Conservation (phyloP, 2,329 filamentous ascomycete species). For the Trichoderma arundinaceum region DNA sequence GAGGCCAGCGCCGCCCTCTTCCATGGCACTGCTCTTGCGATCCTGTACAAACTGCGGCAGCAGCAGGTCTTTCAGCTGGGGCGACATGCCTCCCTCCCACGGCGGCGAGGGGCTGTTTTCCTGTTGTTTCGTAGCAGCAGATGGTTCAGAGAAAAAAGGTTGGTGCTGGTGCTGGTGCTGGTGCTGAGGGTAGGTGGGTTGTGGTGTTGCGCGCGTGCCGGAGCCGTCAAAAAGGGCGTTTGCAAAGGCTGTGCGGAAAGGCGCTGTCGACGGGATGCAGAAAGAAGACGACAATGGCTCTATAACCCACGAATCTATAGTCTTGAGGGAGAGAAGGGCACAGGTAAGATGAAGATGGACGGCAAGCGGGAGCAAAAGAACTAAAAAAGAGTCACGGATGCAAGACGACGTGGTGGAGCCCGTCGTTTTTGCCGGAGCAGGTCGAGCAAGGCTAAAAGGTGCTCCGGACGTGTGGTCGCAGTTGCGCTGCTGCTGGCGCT, state of each 20-base stretch:
- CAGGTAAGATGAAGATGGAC: no score
- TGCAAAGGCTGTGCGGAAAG: no score
- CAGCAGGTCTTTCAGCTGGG: conserved; percentile 58
- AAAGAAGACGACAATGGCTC: no score
- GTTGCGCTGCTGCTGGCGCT: no score
- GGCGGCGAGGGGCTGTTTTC: conserved; percentile 9
- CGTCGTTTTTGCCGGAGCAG: conserved; percentile 3
- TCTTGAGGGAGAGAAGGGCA: no score
- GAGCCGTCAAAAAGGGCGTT: no score
- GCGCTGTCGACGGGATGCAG: no score
- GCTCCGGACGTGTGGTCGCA: conserved; percentile 20
- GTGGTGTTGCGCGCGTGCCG: no score
- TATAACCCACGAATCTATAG: no score
- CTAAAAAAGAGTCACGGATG: conserved; percentile 22
- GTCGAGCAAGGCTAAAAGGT: conserved; percentile 22
- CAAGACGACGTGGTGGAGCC: conserved; percentile 17
- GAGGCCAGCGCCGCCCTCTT: conserved; percentile 46
- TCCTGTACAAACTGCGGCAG: conserved; percentile 61
- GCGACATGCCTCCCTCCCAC: conserved; percentile 48
- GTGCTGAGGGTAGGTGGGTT: no score
- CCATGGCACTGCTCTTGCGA: conserved; percentile 52
- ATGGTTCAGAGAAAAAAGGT: not conserved
- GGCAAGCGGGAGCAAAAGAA: no score
- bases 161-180: no score
- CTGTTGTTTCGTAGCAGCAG: not conserved